Base-by-base conservation (phyloP, 2,329 filamentous ascomycete genomes). In the Escovopsis weberi region DNA sequence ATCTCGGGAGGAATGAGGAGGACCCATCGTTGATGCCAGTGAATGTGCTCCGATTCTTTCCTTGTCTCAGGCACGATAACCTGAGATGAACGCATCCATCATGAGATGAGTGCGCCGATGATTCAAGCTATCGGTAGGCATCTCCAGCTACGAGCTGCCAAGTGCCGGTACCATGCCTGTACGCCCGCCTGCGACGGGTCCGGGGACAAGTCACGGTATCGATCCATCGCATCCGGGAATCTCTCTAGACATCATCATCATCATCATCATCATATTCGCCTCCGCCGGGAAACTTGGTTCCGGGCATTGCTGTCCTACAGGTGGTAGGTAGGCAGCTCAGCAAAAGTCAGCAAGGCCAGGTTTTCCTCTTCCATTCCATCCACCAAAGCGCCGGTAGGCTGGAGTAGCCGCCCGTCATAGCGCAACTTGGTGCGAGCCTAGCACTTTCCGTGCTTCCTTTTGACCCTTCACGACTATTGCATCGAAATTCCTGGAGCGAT, bases 241-340 rank as follows among this genome's bases (percentile, higher is more conserved):
- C 37, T 37, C 39, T 35, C 43, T 39, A n/a, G 33, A 34, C 45
- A 38, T 18, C n/a, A n/a, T n/a, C n/a, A n/a, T n/a, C n/a, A n/a
- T n/a, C n/a, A n/a, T n/a, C 38, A 35, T 23, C 28, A 19, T 28
- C 15, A 26, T 30, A 34, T 40, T 45, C 11, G 38, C 41, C 34
- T 40, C 38, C 44, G 44, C 44, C 34, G 36, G 41, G 38, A 42
- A 45, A 39, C 37, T 33, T 42, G 39, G 44, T 30, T 39, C 35
- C 34, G 42, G 44, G 44, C 44, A 41, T 45, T 38, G 42, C 43
- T n/a, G 33, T 12, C 33, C 23, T 23, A 23, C 23, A 23, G 5
- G 23, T 23, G 3, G 23, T 3, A 36, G 12, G 34, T 36, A 15
- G n/a, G 6, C 33, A 23, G 23, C 23, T 23, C 23, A 23, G 5